These are phyloP conservation scores for Ophidiomyces ophidiicola DNA, from an alignment of 2,329 filamentous ascomycete species.

Conservation along the genomic window DNA sequence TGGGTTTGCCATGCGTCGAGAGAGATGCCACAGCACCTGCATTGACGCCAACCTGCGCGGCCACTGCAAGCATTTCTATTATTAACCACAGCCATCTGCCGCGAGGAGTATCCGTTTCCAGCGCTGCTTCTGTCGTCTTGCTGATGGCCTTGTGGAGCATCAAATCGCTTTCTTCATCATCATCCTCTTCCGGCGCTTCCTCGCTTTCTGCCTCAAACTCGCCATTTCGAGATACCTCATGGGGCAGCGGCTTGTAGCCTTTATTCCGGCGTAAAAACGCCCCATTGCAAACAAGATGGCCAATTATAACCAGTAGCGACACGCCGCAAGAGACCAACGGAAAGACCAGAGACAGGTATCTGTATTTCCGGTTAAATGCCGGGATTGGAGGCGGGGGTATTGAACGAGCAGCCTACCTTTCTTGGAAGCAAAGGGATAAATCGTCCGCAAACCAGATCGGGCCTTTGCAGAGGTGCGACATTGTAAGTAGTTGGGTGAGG, in stretches of 20 bases:
- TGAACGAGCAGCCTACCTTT: constrained; percentile 31
- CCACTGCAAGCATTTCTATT: constrained; percentile 62
- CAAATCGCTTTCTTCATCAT: constrained; percentile 39
- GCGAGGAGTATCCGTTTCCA: constrained; percentile 60
- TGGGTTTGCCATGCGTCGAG: constrained; percentile 46
- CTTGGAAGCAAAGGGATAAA: constrained; percentile 50
- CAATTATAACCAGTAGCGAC: constrained; percentile 55
- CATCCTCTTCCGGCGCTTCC: constrained; percentile 42
- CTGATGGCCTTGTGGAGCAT: constrained; percentile 45
- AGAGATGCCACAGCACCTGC: constrained; percentile 50
- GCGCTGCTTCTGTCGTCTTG: constrained; percentile 36
- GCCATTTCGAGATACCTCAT: no score
- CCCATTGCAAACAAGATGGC: constrained; percentile 45
- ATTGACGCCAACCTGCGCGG: constrained; percentile 59
- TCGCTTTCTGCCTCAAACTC: constrained; percentile 47
- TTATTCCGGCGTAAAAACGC: constrained; percentile 42
- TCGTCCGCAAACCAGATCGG: constrained; percentile 51
- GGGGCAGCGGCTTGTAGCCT: constrained; percentile 46
- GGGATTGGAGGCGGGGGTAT: neutral
- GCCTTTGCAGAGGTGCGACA: constrained; percentile 47
- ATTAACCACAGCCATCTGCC: constrained; percentile 59
- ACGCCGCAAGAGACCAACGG: constrained; percentile 58
- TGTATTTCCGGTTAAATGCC: no score
- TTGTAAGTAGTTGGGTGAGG: constrained; percentile 19
- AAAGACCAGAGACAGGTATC: constrained; percentile 64